phyloP scores from a whole-genome alignment of 2,329 filamentous ascomycete species.

The Claviceps cyperi region DNA sequence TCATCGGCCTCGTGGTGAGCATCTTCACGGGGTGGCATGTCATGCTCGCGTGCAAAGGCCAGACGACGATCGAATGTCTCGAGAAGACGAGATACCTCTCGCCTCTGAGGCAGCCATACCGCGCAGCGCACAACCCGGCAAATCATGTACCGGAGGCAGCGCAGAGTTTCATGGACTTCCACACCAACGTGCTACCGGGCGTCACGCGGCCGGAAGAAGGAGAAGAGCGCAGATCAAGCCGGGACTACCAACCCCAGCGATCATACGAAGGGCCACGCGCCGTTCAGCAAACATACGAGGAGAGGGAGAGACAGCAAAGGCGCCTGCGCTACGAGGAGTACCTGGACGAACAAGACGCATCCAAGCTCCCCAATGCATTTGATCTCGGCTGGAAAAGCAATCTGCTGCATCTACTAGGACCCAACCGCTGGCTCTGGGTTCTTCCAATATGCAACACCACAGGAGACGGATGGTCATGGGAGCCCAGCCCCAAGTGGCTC shows the following conservation, averaged over 20 bases:
- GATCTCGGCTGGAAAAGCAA: conserved; percentile 77
- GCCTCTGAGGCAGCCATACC: conserved; percentile 57
- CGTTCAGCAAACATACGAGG: conserved; percentile 36
- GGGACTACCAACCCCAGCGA: conserved; percentile 3
- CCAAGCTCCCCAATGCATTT: conserved; percentile 83
- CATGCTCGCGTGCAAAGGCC: conserved; percentile 58
- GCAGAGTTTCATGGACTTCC: conserved; percentile 66
- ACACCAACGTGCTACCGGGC: conserved; percentile 68
- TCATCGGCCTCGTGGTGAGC: conserved; percentile 77
- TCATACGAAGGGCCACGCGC: conserved; percentile 21
- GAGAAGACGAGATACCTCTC: conserved; percentile 92
- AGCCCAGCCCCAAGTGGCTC: conserved; percentile 66
- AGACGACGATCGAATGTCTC: conserved; percentile 91
- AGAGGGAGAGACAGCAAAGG: conserved; percentile 40
- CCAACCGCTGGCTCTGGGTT: conserved; percentile 56
- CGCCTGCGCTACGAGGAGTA: conserved; percentile 52
- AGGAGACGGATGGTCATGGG: conserved; percentile 91
- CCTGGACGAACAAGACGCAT: conserved; percentile 77
- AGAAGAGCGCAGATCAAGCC: conserved; percentile 35
- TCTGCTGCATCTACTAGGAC: conserved; percentile 67
- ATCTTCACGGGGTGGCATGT: conserved; percentile 92
- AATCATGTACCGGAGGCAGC: conserved; percentile 37
- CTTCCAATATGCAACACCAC: conserved; percentile 73
- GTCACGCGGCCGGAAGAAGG: conserved; percentile 72
- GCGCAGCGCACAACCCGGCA: conserved; percentile 41